Conservation (phyloP, 2,329 filamentous ascomycete species). For the Xylaria sp. region DNA sequence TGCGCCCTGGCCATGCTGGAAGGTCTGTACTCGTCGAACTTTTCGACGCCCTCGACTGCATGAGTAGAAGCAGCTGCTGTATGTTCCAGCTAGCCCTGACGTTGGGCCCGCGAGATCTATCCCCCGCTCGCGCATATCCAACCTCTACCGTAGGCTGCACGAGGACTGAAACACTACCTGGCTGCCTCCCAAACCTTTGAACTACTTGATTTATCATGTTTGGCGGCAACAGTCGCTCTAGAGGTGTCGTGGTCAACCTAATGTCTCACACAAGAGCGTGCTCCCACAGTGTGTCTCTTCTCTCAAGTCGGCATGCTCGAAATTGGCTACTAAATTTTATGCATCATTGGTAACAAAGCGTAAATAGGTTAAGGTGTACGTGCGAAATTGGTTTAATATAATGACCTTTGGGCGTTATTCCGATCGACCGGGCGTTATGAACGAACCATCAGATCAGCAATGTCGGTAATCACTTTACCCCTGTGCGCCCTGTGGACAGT, state of each 20-base stretch:
- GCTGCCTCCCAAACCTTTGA: neutral
- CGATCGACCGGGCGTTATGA: neutral
- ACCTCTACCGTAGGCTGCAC: neutral
- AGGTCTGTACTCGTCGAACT: neutral
- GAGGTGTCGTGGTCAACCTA: neutral
- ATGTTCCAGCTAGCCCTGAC: neutral
- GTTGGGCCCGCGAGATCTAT: neutral
- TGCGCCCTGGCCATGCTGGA: neutral
- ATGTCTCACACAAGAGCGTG: conserved; percentile 7
- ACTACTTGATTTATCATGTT: conserved; percentile 1
- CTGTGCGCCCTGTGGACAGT: neutral
- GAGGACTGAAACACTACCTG: conserved; percentile 16
- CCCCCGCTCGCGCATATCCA: neutral
- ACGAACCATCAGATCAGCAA: neutral
- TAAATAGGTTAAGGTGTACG: neutral
- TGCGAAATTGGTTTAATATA: neutral
- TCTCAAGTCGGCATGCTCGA: neutral
- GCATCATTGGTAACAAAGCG: neutral
- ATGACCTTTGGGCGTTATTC: neutral
- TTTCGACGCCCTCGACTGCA: neutral
- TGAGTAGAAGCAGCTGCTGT: neutral
- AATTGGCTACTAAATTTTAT: neutral
- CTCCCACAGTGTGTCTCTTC: neutral
- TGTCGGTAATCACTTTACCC: neutral
- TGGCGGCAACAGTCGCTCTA: neutral